Base-by-base conservation (phyloP, 208 protist species). In the Trypanosoma boissoni region DNA sequence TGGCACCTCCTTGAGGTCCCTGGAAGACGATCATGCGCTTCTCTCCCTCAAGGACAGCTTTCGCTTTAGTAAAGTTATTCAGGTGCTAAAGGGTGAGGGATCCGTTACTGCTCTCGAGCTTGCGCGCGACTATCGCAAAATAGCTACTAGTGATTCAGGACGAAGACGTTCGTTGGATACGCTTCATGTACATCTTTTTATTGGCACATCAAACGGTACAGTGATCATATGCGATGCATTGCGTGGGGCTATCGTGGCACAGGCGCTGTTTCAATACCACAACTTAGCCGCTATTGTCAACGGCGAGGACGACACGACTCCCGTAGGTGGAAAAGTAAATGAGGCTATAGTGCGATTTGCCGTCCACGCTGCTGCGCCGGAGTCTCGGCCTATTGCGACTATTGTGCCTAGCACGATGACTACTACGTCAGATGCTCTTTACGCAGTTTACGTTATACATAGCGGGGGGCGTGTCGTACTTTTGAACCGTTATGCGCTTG, bases 191-290 rank as follows among this genome's bases (percentile, higher is more conserved):
- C 82, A 90, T 69, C 72, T 95, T 16, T 85, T 95, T 50, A 88
- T 95, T 63, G 88, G 88, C 27, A 95, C 88, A 3, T 81, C 70
- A 18, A 86, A 84, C 41, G 88, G 88, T 27, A 88, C 80, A 3
- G 72, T 95, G 6, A 54, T 95, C 9, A 49, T 90, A 5, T 86
- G 79, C 55, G 90, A 95, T 64, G 88, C 88, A 3, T 59, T 95
- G 20, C 74, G 76, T 34, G 84, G 75, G 43, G 86, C 83, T 37
- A 86, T 95, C 24, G 61, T 95, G 32, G 72, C 68, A 23, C 49
- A 89, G 8, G 81, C 79, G 12, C 81, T 82, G 69, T 94, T 91
- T 63, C 76, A 83, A 57, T 64, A 72, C 29, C 58, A 65, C 31
- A 37, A 21, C 31, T 4, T 16, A 8, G 26, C 48, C n/a, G 26